Conservation (phyloP, 2,329 filamentous ascomycete species). For the Claviceps cyperi region DNA sequence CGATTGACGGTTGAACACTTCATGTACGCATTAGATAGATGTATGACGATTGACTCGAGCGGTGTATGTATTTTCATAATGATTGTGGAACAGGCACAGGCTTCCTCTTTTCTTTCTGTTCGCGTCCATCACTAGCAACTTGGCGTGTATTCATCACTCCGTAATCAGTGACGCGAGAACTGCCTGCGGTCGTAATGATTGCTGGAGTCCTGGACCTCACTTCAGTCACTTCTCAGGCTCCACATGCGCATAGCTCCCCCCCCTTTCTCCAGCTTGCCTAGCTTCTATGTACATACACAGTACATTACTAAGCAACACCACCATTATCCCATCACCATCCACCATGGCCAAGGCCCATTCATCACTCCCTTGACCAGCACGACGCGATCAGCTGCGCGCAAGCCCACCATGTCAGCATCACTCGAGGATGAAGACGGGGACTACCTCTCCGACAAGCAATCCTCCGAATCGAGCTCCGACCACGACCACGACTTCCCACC, state of each 20-base stretch:
- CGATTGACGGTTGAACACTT: slow-evolving; percentile 35
- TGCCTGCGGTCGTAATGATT: too few species aligned
- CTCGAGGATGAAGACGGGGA: slow-evolving; percentile 23
- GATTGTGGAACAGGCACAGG: too few species aligned
- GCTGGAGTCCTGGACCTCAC: not conserved
- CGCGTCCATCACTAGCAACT: too few species aligned
- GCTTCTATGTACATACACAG: not conserved
- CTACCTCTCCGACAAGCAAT: slow-evolving; percentile 21
- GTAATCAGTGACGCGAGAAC: too few species aligned
- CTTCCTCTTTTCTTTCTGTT: not conserved
- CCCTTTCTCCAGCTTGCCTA: not conserved
- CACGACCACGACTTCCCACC: slow-evolving; percentile 23
- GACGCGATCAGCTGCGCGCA: not conserved
- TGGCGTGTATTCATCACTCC: too few species aligned
- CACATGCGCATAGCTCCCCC: not conserved
- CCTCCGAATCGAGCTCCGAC: slow-evolving; percentile 11
- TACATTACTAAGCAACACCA: not conserved
- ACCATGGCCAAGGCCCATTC: not conserved
- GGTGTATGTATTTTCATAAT: not conserved
- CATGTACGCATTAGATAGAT: slow-evolving; percentile 3
- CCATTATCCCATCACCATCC: not conserved
- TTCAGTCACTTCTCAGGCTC: not conserved
- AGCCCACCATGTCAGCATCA: slow-evolving; percentile 17
- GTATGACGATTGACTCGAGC: slow-evolving; percentile 1
- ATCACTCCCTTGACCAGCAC: not conserved